Evolutionary conservation across 75 land plant genomes (phyloP).

Genomic region (Selaginella moellendorffii): DNA sequence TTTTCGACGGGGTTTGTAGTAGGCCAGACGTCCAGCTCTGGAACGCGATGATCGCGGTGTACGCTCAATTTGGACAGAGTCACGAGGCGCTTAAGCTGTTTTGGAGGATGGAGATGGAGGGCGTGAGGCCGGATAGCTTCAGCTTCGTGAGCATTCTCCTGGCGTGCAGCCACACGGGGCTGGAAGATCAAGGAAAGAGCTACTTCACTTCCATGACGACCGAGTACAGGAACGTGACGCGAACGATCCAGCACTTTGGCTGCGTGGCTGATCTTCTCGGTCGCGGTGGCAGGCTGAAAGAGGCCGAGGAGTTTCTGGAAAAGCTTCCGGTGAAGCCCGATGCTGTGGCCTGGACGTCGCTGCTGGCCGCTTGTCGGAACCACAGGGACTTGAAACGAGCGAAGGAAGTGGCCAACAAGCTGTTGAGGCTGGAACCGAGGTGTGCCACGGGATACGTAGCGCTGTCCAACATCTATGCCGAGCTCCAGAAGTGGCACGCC

Average conservation of each 20-base stretch:
- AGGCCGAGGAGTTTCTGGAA: background rate
- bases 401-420: too few relatives aligned
- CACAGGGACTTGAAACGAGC: background rate
- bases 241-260: background rate
- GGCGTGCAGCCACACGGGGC: conserved; percentile 4
- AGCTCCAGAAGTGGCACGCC: conserved; percentile 36
- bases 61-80: background rate
- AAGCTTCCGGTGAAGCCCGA: background rate
- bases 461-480: too few relatives aligned
- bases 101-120: background rate
- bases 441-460: too few relatives aligned
- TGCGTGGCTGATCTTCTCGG: conserved; percentile 6
- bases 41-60: background rate
- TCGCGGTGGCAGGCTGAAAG: background rate
- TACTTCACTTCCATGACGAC: background rate
- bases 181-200: background rate
- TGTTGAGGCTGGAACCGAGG: too few relatives aligned
- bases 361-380: background rate
- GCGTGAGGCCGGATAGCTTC: background rate
- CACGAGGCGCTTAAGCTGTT: background rate
- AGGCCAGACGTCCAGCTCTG: background rate
- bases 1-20: background rate
- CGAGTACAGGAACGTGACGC: background rate
- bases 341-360: background rate
- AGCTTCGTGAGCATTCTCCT: background rate